These are phyloP conservation scores for Amaranthus hypochondriacus DNA, from an alignment of 148 eudicot species.

Conservation along the genomic window DNA sequence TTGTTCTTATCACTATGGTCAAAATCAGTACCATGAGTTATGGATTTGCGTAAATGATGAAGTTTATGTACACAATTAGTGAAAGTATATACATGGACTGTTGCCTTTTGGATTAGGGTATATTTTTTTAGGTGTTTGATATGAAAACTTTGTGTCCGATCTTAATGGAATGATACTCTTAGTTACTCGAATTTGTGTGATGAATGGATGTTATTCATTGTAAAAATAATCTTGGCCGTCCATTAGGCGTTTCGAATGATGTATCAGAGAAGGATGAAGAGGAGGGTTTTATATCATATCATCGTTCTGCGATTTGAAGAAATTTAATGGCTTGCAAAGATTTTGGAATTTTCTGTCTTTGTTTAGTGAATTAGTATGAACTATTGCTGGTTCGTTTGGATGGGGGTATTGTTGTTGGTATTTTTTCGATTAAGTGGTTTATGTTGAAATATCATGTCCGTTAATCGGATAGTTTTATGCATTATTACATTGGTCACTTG, in stretches of 20 bases:
- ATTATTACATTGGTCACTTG: too few relatives aligned
- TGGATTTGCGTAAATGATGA: background rate
- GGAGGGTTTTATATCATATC: background rate
- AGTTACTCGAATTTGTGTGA: background rate
- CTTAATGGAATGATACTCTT: background rate
- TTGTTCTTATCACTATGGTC: conserved; percentile 13
- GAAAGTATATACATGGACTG: background rate
- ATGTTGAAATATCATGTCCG: too few relatives aligned
- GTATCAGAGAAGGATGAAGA: background rate
- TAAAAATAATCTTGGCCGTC: background rate
- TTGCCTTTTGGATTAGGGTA: background rate
- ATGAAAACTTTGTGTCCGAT: background rate
- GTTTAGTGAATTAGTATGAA: too few relatives aligned
- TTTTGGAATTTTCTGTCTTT: too few relatives aligned
- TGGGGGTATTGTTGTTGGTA: too few relatives aligned
- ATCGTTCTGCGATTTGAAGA: too few relatives aligned
- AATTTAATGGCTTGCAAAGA: too few relatives aligned
- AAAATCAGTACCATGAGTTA: conserved; percentile 1
- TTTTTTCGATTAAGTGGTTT: too few relatives aligned
- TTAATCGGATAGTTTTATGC: too few relatives aligned
- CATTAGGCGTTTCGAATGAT: background rate
- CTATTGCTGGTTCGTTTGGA: too few relatives aligned
- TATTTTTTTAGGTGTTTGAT: background rate
- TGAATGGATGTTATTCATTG: background rate
- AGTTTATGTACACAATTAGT: background rate